These are phyloP conservation scores for Cyclotella cryptica DNA, from an alignment of 108 stramenopile species.

Conservation along the genomic window DNA sequence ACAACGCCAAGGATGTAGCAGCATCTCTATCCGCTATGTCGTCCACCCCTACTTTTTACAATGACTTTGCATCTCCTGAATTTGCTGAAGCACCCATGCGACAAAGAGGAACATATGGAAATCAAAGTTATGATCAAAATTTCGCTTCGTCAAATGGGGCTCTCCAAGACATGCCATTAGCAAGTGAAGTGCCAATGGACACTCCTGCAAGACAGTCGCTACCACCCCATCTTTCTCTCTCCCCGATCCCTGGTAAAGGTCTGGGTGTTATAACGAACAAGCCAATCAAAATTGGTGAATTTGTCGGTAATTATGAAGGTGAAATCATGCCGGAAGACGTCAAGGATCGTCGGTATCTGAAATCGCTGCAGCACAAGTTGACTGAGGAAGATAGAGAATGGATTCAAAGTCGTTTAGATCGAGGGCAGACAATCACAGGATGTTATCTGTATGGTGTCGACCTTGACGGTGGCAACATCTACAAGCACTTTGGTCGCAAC, in stretches of 20 bases:
- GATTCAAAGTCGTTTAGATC: slow-evolving; percentile 32
- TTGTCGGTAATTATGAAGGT: slow-evolving; percentile 52
- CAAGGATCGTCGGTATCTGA: slow-evolving; percentile 45
- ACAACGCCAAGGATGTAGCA: slow-evolving; percentile 8
- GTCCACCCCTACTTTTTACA: background rate
- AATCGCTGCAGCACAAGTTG: slow-evolving; percentile 9
- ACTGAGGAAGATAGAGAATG: slow-evolving; percentile 35
- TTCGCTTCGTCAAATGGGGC: background rate
- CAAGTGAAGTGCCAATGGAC: slow-evolving; percentile 25
- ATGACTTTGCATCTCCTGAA: slow-evolving; percentile 7
- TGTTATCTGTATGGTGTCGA: slow-evolving; percentile 42
- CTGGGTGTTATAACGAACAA: slow-evolving; percentile 22
- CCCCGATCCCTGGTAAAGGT: slow-evolving; percentile 33
- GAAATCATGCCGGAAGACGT: slow-evolving; percentile 41
- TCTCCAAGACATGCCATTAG: background rate
- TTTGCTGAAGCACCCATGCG: background rate
- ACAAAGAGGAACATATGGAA: background rate
- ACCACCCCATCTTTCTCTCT: slow-evolving; percentile 29
- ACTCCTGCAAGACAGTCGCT: slow-evolving; percentile 41
- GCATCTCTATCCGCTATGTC: slow-evolving; percentile 12
- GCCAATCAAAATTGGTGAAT: slow-evolving; percentile 5
- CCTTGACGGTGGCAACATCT: background rate
- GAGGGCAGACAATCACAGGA: slow-evolving; percentile 50
- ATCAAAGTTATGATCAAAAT: background rate
- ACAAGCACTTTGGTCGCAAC: slow-evolving; percentile 14